A percentile compares a stretch with the other conserved stretches of the same genome.
phyloP scores from a whole-genome alignment of 768 basidiomycete genomes.

The Xanthoconium stramineum region DNA sequence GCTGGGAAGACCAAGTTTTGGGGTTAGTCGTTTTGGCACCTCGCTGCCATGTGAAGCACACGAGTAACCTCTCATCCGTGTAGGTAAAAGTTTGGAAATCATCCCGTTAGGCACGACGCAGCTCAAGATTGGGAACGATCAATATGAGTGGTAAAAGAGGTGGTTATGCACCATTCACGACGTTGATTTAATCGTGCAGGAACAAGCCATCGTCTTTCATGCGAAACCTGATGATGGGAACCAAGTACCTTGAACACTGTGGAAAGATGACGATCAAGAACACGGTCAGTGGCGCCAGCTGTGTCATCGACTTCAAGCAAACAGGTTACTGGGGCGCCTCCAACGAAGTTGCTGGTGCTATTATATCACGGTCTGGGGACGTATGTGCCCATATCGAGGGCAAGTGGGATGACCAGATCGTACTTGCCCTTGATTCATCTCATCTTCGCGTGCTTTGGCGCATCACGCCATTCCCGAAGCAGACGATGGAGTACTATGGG shows the following conservation, averaged over 20 bases:
- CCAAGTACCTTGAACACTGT: slow-evolving; percentile 85
- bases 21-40: slow-evolving; percentile 50
- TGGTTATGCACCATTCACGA: neutral
- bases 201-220: slow-evolving; percentile 86
- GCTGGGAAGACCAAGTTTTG: slow-evolving; percentile 86
- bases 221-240: slow-evolving; percentile 85
- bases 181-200: slow-evolving; percentile 40
- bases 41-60: slow-evolving; percentile 7
- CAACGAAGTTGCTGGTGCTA: slow-evolving; percentile 65
- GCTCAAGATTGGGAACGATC: slow-evolving; percentile 63
- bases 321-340: slow-evolving; percentile 79
- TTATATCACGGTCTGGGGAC: slow-evolving; percentile 53
- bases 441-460: slow-evolving; percentile 80
- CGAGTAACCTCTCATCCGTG: slow-evolving; percentile 16
- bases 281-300: slow-evolving; percentile 48
- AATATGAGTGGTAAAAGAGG: slow-evolving; percentile 62
- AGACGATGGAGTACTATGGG: slow-evolving; percentile 72
- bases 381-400: slow-evolving; percentile 70
- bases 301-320: slow-evolving; percentile 82
- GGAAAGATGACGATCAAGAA: slow-evolving; percentile 79
- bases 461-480: slow-evolving; percentile 66
- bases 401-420: slow-evolving; percentile 84
- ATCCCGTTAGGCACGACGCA: slow-evolving; percentile 73
- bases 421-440: slow-evolving; percentile 62
- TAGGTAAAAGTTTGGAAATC: slow-evolving; percentile 88